Base-by-base conservation (phyloP, 352 stramenopile species). In the Globisporangium radiosum region DNA sequence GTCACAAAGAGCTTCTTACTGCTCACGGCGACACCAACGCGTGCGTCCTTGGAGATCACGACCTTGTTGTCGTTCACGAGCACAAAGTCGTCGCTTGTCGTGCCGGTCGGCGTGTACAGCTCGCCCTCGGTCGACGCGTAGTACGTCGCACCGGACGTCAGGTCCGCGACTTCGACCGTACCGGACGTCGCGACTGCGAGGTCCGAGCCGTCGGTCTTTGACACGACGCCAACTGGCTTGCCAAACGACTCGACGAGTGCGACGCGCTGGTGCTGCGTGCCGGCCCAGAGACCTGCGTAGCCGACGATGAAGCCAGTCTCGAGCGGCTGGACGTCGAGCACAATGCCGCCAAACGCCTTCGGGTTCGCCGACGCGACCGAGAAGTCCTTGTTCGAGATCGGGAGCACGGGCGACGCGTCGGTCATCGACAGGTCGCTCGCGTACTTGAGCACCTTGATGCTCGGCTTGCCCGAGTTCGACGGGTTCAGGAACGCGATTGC, bases 401-500 rank as follows among this genome's bases (percentile, higher is more conserved):
- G 82, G 4, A 92, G 65, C 56, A 76, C 72, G 0, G 80, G 77
- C 52, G 82, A 89, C 13, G 70, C 63, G 33, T 73, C 72, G 42
- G 59, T 51, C 25, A 92, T 71, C 15, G 75, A 72, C 44, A 87
- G 52, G 54, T 89, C 79, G 48, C 73, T 70, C 33, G 74, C 65
- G 71, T 75, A 86, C 70, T 85, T 75, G 60, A 92, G 62, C 45
- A 92, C 71, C 70, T 88, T 85, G 66, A 90, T 69, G 61, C 78
- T 90, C 13, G 82, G 82, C 60, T 85, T 87, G 65, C 76, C 82
- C 14, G 60, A 63, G 71, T 86, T 87, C 47, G 76, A 76, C 15
- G 82, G 78, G 76, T 92, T 92, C 17, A 92, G 48, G 75, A 92
- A 92, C 10, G 75, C 68, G 19, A 92, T 61, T 1, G 76, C 76